Evolutionary conservation across 257 asterid genomes (phyloP), one percentile per base, ranked within the genome.

Genomic region (Nicotiana otophora): DNA sequence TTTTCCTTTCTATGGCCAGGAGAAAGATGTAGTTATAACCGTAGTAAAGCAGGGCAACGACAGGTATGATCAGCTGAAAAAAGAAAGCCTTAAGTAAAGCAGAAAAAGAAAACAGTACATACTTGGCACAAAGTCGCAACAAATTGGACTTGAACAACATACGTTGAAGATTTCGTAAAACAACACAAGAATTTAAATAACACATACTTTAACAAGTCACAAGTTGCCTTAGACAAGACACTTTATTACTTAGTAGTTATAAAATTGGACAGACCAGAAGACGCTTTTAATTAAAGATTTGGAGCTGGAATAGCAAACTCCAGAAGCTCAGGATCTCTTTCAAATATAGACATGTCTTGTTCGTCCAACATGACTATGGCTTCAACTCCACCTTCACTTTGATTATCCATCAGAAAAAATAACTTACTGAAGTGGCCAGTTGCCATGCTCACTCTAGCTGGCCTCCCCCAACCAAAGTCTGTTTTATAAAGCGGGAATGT

Each of bases 391-490:
- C 14, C 63, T 12, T 15, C 61, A 12, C 14, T 30, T 4, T 66
- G 74, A 10, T 17, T 66, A 46, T 65, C 77, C 51, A 65, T 4
- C 34, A 81, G 48, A 42, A 42, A n/a, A 65, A 65, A 15, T 6
- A 7, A 4, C 7, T 28, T 80, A 10, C 31, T 4, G 5, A 34
- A 14, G 15, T 23, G 63, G 3, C 17, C 39, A 63, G 23, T 39
- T 80, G 46, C 42, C 20, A 23, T 6, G 16, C 63, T 16, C 46
- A 64, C 64, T 55, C 63, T 60, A 20, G 23, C 46, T 19, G 77
- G 65, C 63, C 60, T 42, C 3, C 76, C 83, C 62, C 63, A 62
- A 62, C 83, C 64, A 64, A 62, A 42, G 20, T 80, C 77, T 10
- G 42, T 33, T 34, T 80, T 10, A 63, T 80, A 80, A 6, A 46